phyloP scores from a whole-genome alignment of 345 rosid genomes.

The Hibiscus tridactylites region DNA sequence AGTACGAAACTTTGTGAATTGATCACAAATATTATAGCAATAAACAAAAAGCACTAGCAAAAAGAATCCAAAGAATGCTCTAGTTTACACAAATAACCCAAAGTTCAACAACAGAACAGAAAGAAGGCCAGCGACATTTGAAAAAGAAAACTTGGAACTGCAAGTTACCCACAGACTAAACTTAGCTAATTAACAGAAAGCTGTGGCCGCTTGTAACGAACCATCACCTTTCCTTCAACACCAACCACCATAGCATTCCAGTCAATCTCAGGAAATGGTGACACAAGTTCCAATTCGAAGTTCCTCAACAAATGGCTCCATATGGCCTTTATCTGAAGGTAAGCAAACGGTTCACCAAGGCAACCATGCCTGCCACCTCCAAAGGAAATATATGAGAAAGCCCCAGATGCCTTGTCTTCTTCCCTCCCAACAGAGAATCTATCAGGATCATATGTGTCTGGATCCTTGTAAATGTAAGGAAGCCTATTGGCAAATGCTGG shows the following conservation, averaged over 20 bases:
- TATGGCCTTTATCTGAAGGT: not conserved
- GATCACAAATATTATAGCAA: no score
- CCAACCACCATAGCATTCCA: no score
- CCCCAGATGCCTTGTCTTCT: not conserved
- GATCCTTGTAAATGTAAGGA: not conserved
- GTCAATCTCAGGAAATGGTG: no score
- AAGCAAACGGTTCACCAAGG: not conserved
- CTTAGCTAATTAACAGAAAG: not conserved
- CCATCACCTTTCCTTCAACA: not conserved
- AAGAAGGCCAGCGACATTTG: no score
- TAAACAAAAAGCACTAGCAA: no score
- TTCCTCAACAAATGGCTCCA: not conserved
- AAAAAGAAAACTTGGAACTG: no score
- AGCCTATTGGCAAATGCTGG: not conserved
- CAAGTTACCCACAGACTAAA: not conserved
- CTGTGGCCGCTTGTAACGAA: not conserved
- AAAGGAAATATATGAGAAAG: not conserved
- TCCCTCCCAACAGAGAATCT: not conserved
- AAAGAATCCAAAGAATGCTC: no score
- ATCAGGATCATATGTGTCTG: not conserved
- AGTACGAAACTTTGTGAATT: no score
- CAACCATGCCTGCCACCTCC: not conserved
- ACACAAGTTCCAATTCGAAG: no score
- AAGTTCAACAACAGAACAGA: no score
- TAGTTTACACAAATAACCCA: no score